Evolutionary conservation across 495 filamentous ascomycete species (phyloP).

Genomic region (Daldinia grandis): DNA sequence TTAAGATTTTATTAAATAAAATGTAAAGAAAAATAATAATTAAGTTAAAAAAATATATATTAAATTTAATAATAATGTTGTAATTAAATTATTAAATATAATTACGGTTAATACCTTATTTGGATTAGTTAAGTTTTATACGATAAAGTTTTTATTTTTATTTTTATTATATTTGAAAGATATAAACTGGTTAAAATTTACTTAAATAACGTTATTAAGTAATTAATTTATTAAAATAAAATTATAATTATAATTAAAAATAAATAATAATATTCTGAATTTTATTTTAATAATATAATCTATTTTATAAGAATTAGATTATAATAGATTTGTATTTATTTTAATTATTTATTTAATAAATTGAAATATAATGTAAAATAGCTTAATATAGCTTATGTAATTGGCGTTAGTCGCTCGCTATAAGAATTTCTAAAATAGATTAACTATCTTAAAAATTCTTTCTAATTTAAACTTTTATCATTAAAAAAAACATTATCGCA

Average conservation of each 20-base stretch:
- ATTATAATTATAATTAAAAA: background rate
- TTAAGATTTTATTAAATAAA: background rate
- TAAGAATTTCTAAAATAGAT: no score
- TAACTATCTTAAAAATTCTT: no score
- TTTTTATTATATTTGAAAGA: constrained; percentile 4
- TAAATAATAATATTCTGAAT: background rate
- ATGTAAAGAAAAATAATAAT: background rate
- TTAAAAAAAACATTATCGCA: no score
- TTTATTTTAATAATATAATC: no score
- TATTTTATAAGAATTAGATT: no score
- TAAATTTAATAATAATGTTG: background rate
- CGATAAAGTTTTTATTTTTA: background rate
- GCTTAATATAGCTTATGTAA: no score
- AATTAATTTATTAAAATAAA: background rate
- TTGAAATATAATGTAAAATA: no score
- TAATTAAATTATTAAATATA: background rate
- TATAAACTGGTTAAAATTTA: constrained; percentile 4
- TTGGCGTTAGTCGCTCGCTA: no score
- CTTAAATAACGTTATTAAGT: background rate
- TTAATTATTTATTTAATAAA: no score
- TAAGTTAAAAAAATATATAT: background rate
- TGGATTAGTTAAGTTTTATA: background rate
- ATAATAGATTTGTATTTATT: no score
- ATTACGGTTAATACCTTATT: background rate
- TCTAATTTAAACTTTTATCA: no score